A percentile compares a stretch with the other conserved stretches of the same genome.
Conservation (phyloP, 2,329 filamentous ascomycete species). For the Fusarium sororula region DNA sequence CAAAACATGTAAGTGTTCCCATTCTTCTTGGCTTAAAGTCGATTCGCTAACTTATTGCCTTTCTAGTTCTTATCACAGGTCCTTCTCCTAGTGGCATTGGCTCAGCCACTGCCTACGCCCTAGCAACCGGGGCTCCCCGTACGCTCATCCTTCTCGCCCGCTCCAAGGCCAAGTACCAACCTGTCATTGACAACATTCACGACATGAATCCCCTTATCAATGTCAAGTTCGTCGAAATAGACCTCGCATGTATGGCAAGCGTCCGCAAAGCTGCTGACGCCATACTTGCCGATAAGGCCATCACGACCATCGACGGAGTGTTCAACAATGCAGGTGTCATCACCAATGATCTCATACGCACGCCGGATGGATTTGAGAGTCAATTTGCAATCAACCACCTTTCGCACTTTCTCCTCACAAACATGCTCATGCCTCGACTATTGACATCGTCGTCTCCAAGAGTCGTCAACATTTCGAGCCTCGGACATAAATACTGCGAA, state of each 20-base stretch:
- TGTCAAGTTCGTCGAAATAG: background rate
- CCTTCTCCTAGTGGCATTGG: background rate
- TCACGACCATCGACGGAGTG: background rate
- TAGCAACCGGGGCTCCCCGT: background rate
- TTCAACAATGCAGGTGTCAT: background rate
- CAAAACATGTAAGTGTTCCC: background rate
- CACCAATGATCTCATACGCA: background rate
- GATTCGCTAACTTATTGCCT: rapidly evolving
- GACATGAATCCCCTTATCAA: rapidly evolving
- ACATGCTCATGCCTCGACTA: background rate
- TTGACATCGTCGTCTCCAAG: background rate
- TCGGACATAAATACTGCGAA: background rate
- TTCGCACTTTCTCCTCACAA: background rate
- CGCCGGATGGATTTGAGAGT: background rate
- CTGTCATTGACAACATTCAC: background rate
- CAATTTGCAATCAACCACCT: background rate
- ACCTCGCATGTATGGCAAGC: background rate
- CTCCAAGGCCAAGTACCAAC: background rate
- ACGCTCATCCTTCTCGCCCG: background rate
- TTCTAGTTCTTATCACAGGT: background rate
- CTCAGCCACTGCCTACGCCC: background rate
- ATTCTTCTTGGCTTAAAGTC: no score
- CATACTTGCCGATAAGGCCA: background rate
- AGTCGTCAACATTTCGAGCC: background rate
- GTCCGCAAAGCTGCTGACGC: background rate